Conservation (phyloP, 2,329 filamentous ascomycete species). For the Phaeosphaeriaceae sp. region DNA sequence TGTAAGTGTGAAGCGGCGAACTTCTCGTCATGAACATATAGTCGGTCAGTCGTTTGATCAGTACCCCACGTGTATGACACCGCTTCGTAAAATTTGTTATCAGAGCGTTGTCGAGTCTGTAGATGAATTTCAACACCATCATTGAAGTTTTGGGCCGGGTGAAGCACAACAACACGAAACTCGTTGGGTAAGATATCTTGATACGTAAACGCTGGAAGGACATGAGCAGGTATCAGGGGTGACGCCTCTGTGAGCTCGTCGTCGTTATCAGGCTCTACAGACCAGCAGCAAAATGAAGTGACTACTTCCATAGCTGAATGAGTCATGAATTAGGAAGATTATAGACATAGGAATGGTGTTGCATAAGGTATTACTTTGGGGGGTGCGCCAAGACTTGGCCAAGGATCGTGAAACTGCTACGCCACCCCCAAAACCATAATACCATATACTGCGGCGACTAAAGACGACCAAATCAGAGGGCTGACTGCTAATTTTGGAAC, state of each 20-base stretch:
- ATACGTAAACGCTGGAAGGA: background rate
- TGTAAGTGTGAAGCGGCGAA: background rate
- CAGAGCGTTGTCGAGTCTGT: background rate
- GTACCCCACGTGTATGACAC: conserved; percentile 1
- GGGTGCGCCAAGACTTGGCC: background rate
- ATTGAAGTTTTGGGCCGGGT: conserved; percentile 1
- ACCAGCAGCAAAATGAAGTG: background rate
- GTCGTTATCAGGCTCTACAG: background rate
- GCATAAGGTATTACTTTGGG: background rate
- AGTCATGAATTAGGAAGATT: background rate
- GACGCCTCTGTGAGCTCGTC: background rate
- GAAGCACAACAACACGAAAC: conserved; percentile 3
- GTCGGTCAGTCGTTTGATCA: background rate
- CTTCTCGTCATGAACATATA: conserved; percentile 1
- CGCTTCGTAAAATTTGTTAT: conserved; percentile 3
- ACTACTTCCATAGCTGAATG: background rate
- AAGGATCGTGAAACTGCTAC: background rate
- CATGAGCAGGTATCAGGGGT: background rate
- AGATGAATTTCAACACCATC: conserved; percentile 2
- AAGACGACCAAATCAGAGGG: too few relatives aligned
- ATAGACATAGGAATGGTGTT: background rate
- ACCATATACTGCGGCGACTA: too few relatives aligned
- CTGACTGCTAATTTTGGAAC: too few relatives aligned
- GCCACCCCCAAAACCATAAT: conserved; percentile 9
- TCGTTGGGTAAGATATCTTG: background rate